phyloP scores from a whole-genome alignment of 129 eudicot species.

The Centaurea solstitialis region DNA sequence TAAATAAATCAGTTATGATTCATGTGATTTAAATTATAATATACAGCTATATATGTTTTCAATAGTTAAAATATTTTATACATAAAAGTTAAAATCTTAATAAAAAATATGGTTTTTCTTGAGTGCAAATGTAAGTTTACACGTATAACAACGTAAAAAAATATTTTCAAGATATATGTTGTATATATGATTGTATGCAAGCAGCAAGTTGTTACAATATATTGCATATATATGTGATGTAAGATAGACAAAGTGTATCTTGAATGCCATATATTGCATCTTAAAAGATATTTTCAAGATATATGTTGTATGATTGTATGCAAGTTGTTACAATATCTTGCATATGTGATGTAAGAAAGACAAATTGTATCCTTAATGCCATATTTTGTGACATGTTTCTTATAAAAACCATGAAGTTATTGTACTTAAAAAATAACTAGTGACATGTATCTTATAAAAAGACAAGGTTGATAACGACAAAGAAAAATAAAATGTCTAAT shows the following conservation, averaged over 20 bases:
- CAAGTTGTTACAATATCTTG: neutral
- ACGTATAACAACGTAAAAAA: too few species aligned
- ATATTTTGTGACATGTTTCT: too few species aligned
- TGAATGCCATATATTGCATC: too few species aligned
- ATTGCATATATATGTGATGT: neutral
- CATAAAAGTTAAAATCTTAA: neutral
- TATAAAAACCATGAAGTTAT: neutral
- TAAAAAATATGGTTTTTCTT: neutral
- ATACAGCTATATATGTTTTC: too few species aligned
- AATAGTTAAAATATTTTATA: neutral
- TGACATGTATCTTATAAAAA: neutral
- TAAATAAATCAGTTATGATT: neutral
- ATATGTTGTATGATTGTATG: neutral
- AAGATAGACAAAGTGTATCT: neutral
- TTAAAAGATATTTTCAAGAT: too few species aligned
- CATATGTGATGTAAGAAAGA: neutral
- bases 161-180: too few species aligned
- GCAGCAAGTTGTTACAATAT: neutral
- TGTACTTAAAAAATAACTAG: neutral
- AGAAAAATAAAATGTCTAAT: too few species aligned
- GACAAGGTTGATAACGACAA: neutral
- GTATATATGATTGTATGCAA: neutral
- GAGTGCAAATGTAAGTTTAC: neutral
- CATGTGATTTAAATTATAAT: neutral
- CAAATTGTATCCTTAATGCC: neutral